A percentile compares a stretch with the other conserved stretches of the same genome.
Evolutionary conservation across 441 rosid genomes (phyloP).

Genomic region (Metrosideros polymorpha): DNA sequence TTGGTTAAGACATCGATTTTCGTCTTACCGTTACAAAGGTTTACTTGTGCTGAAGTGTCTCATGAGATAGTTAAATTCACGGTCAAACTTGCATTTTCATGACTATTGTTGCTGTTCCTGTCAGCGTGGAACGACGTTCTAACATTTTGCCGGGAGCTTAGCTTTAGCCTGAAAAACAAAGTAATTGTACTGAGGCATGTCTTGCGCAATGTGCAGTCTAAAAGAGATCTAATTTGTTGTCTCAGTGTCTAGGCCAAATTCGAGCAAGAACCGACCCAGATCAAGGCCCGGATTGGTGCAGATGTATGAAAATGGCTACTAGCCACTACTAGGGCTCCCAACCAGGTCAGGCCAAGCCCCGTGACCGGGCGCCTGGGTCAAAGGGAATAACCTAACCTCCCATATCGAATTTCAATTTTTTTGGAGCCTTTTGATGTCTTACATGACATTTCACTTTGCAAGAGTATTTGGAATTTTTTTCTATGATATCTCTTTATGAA

Average conservation of each 20-base stretch:
- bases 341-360: neutral
- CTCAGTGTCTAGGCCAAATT: neutral
- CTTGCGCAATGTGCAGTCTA: neutral
- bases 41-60: neutral
- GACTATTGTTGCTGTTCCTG: neutral
- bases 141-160: neutral
- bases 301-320: neutral
- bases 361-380: fast-evolving
- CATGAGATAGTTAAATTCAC: neutral
- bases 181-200: neutral
- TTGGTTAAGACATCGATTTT: neutral
- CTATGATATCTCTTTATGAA: neutral
- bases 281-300: neutral
- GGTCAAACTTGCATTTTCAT: neutral
- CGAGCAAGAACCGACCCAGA: neutral
- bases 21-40: neutral
- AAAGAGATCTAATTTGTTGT: neutral
- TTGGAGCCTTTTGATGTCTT: neutral
- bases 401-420: neutral
- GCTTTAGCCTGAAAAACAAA: neutral
- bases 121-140: neutral
- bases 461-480: neutral
- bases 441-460: neutral
- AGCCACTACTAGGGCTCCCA: neutral
- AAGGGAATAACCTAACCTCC: neutral